These are phyloP conservation scores for Achlya hypogyna DNA, from an alignment of 352 stramenopile genomes.

Conservation along the genomic window DNA sequence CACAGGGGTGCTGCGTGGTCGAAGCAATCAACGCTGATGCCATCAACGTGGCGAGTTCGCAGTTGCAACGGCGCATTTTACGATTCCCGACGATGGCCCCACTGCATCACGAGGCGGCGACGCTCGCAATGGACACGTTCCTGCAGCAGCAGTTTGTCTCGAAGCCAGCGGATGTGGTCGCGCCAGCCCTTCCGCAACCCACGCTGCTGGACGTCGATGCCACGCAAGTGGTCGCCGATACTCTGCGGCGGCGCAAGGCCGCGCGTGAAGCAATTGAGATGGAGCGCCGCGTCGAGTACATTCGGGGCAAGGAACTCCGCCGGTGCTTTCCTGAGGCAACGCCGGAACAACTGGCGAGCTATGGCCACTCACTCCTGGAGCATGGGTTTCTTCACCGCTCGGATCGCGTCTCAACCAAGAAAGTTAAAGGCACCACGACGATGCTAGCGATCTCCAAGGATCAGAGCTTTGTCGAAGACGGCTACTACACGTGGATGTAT, in stretches of 20 bases:
- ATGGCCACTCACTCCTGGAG: conserved; percentile 69
- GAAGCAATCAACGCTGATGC: background rate
- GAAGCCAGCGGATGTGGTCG: background rate
- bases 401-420: conserved; percentile 78
- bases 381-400: conserved; percentile 83
- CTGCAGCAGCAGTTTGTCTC: background rate
- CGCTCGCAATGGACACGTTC: background rate
- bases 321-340: conserved; percentile 72
- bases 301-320: conserved; percentile 77
- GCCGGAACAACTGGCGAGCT: conserved; percentile 60
- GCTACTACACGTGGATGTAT: conserved; percentile 99
- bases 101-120: background rate
- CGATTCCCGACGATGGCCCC: background rate
- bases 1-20: background rate
- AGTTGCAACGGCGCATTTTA: background rate
- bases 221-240: conserved; percentile 43
- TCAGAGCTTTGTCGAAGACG: conserved; percentile 90
- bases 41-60: background rate
- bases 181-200: background rate
- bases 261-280: conserved; percentile 83
- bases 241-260: conserved; percentile 64
- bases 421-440: conserved; percentile 18
- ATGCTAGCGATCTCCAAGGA: conserved; percentile 59
- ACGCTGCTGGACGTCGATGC: background rate
- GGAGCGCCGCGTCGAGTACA: conserved; percentile 89